These are phyloP conservation scores for Fusarium sp. DNA, from an alignment of 2,329 filamentous ascomycete species.

Conservation along the genomic window DNA sequence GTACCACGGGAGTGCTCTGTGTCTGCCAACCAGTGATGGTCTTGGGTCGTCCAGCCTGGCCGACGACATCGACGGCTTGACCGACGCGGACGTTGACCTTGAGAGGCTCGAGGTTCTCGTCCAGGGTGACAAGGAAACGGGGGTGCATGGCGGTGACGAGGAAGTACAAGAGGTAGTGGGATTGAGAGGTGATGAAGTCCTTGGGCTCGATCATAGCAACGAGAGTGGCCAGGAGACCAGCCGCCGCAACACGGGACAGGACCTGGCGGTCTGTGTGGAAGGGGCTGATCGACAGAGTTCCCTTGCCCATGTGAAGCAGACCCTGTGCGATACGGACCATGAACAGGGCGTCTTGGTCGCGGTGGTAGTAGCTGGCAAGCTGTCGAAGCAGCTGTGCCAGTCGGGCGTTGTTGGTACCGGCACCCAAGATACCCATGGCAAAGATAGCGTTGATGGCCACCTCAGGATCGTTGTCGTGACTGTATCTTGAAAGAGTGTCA, in stretches of 20 bases:
- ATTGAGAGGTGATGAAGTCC: conserved; percentile 75
- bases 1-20: conserved; percentile 95
- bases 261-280: conserved; percentile 99
- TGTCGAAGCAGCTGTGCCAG: conserved; percentile 94
- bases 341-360: conserved; percentile 95
- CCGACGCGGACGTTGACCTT: conserved; percentile 97
- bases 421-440: conserved; percentile 96
- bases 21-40: conserved; percentile 99
- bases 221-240: conserved; percentile 88
- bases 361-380: conserved; percentile 97
- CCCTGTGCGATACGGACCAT: conserved; percentile 99
- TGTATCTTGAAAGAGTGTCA: conserved; percentile 96
- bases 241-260: conserved; percentile 89
- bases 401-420: conserved; percentile 97
- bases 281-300: conserved; percentile 94
- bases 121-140: conserved; percentile 93
- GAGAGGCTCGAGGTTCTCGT: conserved; percentile 92
- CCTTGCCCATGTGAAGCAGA: conserved; percentile 98
- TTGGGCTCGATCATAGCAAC: conserved; percentile 97
- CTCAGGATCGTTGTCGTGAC: conserved; percentile 98
- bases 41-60: conserved; percentile 96
- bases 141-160: conserved; percentile 97
- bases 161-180: conserved; percentile 97
- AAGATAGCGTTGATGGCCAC: conserved; percentile 99
- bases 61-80: conserved; percentile 97